These are phyloP conservation scores for Claviceps lovelessii DNA, from an alignment of 2,329 filamentous ascomycete species.

Conservation along the genomic window DNA sequence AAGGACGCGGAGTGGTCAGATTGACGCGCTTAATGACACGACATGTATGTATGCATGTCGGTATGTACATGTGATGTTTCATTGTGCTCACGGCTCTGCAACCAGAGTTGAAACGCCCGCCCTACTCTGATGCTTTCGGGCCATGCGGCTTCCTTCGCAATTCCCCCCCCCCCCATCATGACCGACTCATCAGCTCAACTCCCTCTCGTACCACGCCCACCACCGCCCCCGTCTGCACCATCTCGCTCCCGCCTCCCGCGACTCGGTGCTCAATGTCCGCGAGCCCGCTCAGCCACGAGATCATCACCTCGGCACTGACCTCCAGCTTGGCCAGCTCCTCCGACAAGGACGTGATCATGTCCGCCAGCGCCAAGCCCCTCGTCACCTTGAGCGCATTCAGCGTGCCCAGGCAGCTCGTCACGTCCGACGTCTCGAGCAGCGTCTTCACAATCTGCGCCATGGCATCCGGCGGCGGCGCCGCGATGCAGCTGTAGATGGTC, in stretches of 20 bases:
- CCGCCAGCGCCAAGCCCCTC: constrained; percentile 79
- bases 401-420: constrained; percentile 76
- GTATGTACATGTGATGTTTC: not conserved
- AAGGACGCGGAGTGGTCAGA: not conserved
- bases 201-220: constrained; percentile 80
- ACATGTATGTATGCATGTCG: not conserved
- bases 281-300: constrained; percentile 80
- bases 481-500: constrained; percentile 95
- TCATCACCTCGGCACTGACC: constrained; percentile 73
- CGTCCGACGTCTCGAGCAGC: constrained; percentile 69
- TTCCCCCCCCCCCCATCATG: not conserved
- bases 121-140: too few relatives aligned
- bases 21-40: not conserved
- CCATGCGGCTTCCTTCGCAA: too few relatives aligned
- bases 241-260: constrained; percentile 73
- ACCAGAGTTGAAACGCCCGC: too few relatives aligned
- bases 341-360: constrained; percentile 76
- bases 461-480: constrained; percentile 80
- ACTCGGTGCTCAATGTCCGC: constrained; percentile 88
- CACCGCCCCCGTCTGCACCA: constrained; percentile 80
- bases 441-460: constrained; percentile 74
- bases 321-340: constrained; percentile 74
- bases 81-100: too few relatives aligned
- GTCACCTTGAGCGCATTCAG: constrained; percentile 76
- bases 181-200: constrained; percentile 51